phyloP scores from a whole-genome alignment of 192 early-diverging fungal genomes.

The Mortierella antarctica region DNA sequence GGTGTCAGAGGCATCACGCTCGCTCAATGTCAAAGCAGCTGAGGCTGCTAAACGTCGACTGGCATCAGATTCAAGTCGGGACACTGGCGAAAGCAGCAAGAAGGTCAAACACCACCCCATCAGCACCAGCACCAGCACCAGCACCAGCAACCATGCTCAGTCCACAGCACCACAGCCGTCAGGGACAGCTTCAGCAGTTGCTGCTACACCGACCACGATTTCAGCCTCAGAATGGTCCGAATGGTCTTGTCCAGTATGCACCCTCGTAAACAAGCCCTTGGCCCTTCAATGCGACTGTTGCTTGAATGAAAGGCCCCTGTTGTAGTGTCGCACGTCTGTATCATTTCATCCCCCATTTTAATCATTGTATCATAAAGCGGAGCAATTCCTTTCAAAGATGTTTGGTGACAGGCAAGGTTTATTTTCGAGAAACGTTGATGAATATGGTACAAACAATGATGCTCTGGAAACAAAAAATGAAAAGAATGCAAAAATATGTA shows the following conservation, averaged over 20 bases:
- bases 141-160: not conserved
- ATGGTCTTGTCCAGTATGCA: slow-evolving; percentile 69
- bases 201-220: not conserved
- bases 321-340: not conserved
- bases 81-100: slow-evolving; percentile 2
- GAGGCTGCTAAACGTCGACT: no score
- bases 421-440: slow-evolving; percentile 25
- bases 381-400: not conserved
- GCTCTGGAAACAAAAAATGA: slow-evolving; percentile 14
- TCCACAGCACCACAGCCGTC: not conserved
- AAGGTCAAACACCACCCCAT: not conserved
- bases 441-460: slow-evolving; percentile 39
- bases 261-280: slow-evolving; percentile 61
- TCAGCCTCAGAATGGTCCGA: slow-evolving; percentile 7
- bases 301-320: slow-evolving; percentile 27
- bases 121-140: not conserved
- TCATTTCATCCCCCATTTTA: not conserved
- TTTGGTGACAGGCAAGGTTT: slow-evolving; percentile 23
- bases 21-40: no score
- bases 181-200: not conserved
- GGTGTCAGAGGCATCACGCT: no score
- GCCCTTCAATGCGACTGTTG: slow-evolving; percentile 62
- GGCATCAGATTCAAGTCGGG: no score
- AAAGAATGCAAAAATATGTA: slow-evolving; percentile 8
- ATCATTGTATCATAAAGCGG: not conserved